Percentiles rank a stretch among this genome's conserved stretches.
These are phyloP conservation scores for Amphirosellinia nigrospora DNA, from an alignment of 495 filamentous ascomycete genomes.

Conservation along the genomic window DNA sequence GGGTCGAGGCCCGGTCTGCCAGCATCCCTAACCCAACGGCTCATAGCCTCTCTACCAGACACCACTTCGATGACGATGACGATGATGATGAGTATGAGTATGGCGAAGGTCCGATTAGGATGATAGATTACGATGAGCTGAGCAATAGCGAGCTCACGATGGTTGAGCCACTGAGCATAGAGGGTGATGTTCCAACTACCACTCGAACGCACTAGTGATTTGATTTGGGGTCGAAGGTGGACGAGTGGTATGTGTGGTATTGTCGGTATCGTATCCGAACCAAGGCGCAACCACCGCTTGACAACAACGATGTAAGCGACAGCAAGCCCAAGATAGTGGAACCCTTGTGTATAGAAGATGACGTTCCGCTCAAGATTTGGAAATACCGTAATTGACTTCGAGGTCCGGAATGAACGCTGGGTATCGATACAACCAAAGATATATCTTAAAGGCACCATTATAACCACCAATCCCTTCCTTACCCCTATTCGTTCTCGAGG, in stretches of 20 bases:
- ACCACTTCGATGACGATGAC: slow-evolving; percentile 22
- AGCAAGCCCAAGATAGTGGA: slow-evolving; percentile 43
- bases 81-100: slow-evolving; percentile 45
- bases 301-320: no score
- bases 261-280: neutral
- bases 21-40: neutral
- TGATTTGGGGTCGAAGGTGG: neutral
- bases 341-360: slow-evolving; percentile 34
- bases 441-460: no score
- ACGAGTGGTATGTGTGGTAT: neutral
- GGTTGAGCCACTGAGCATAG: slow-evolving; percentile 39
- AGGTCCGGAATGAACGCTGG: no score
- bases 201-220: neutral
- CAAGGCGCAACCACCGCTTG: no score
- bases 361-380: neutral
- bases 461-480: no score
- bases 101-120: slow-evolving; percentile 34
- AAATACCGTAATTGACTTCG: no score
- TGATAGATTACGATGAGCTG: slow-evolving; percentile 45
- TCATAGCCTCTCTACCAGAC: slow-evolving; percentile 30
- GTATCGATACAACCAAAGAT: no score
- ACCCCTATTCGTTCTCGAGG: no score
- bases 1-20: neutral
- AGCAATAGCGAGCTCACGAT: slow-evolving; percentile 47
- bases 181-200: slow-evolving; percentile 15